Conservation (phyloP, 2,329 filamentous ascomycete species). For the Botrytis deweyae region DNA sequence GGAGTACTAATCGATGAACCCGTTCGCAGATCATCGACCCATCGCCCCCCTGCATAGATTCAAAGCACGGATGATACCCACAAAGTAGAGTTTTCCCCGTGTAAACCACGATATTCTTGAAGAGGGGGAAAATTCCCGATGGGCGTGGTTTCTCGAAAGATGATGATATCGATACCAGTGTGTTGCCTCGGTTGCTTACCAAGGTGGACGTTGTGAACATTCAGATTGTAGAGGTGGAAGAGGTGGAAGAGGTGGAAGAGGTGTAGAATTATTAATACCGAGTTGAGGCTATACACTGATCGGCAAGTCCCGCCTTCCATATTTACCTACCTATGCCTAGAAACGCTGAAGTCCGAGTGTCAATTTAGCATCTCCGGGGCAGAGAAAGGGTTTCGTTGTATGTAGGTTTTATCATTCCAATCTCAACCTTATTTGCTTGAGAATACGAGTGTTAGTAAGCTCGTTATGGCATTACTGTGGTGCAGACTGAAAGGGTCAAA, state of each 20-base stretch:
- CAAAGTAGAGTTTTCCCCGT: background rate
- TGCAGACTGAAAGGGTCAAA: background rate
- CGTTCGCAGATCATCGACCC: background rate
- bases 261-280: background rate
- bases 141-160: background rate
- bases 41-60: background rate
- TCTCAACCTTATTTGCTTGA: background rate
- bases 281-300: background rate
- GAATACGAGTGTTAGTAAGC: background rate
- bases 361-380: background rate
- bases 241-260: background rate
- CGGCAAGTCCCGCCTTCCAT: background rate
- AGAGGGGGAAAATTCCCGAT: background rate
- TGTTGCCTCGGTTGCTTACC: background rate
- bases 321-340: background rate
- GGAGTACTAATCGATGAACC: background rate
- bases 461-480: background rate
- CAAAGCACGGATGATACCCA: background rate
- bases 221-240: background rate
- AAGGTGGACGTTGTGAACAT: background rate
- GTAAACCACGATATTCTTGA: background rate
- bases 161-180: background rate
- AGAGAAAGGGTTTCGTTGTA: background rate
- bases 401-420: background rate
- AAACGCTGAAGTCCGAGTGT: background rate